Conservation (phyloP, 345 rosid species). For the Corchorus olitorius region DNA sequence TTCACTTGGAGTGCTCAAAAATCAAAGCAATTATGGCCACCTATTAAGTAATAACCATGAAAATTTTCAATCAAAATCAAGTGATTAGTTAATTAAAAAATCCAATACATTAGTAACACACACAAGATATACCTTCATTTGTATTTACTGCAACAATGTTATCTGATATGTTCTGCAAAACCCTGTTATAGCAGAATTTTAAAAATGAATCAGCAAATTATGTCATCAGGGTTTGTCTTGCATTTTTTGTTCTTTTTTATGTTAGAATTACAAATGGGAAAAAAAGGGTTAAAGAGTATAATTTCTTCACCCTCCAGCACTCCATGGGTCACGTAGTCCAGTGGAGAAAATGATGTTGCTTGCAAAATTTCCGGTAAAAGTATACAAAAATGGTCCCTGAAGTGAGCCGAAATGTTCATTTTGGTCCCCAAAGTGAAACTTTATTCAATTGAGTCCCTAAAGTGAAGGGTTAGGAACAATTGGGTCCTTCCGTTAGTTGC, state of each 20-base stretch:
- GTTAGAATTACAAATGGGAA: neutral
- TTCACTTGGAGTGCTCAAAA: neutral
- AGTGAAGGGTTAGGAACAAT: no score
- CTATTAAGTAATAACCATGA: neutral
- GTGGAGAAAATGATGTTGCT: constrained; percentile 62
- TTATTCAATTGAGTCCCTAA: no score
- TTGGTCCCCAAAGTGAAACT: no score
- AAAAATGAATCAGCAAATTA: neutral
- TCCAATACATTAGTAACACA: neutral
- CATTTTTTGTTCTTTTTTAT: neutral
- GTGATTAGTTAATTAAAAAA: neutral
- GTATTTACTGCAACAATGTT: constrained; percentile 23
- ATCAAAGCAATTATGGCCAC: constrained; percentile 43
- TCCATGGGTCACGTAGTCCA: constrained; percentile 51
- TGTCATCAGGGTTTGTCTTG: no score
- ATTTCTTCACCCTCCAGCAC: constrained; percentile 44
- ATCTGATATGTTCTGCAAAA: constrained; percentile 42
- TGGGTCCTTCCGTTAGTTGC: no score
- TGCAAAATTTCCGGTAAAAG: constrained; percentile 26
- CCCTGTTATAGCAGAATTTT: constrained; percentile 9
- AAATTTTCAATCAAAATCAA: neutral
- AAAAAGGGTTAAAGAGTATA: neutral
- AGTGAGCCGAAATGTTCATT: no score
- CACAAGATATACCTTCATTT: neutral
- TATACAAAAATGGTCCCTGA: no score